Base-by-base conservation (phyloP, 2,329 filamentous ascomycete species). In the Pseudogymnoascus sp. region DNA sequence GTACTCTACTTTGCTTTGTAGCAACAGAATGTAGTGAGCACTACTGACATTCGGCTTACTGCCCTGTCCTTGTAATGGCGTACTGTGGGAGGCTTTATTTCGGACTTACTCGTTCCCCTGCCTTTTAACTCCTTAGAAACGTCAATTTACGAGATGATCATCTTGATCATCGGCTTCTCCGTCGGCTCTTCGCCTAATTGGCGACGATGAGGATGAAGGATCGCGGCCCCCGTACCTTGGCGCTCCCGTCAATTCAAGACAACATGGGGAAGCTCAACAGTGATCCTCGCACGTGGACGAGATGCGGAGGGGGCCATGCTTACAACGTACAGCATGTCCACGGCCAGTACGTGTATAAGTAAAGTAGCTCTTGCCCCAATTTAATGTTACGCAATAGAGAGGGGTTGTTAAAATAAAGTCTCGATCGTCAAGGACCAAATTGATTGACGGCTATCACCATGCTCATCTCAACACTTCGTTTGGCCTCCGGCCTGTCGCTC, bases 131-230 rank as follows among this genome's bases (percentile, higher is more conserved):
- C 18, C 50, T 14, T 34, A 16, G 28, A 36, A 56, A 56, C 5
- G 28, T 8, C 50, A 36, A 56, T 56, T 56, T 56, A 56, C 28
- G 50, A 56, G 50, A 56, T 56, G 50, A 56, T 56, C 28, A 36
- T 56, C 50, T 56, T 36, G 50, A 56, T 56, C 50, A 16, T 8
- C 28, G 4, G 50, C 28, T 56, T 25, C 25, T 56, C 50, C 21
- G 50, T 34, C 28, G 28, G 50, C 16, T 56, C 28, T 12, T 34
- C 28, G 50, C 16, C 28, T 56, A 56, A 56, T 56, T 56, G 28
- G 50, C 16, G 50, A 18, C 16, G 28, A 21, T 18, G 50, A 34
- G 50, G 50, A 56, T 34, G 50, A 56, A 56, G 50, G 50, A 56
- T 56, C 34, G 16, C 11, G 11, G 28, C 8, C 28, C 38, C 50